phyloP scores from a whole-genome alignment of 352 stramenopile genomes.

The Phytophthora citrophthora region DNA sequence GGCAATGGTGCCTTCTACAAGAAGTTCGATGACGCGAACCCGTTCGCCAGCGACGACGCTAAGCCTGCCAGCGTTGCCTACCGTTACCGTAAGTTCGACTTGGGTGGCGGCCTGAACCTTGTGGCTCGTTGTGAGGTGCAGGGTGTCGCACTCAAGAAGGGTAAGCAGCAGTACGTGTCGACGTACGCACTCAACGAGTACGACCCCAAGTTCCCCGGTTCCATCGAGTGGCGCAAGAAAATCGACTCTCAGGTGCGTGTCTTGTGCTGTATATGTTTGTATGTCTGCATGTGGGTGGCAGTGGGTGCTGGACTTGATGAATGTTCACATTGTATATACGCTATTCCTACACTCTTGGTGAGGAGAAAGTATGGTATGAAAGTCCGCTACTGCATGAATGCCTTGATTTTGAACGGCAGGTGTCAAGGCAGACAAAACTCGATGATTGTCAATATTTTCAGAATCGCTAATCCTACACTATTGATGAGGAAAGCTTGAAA shows the following conservation, averaged over 20 bases:
- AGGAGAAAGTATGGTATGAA: conserved; percentile 48
- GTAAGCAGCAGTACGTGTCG: conserved; percentile 93
- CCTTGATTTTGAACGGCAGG: conserved; percentile 6
- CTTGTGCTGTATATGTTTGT: conserved; percentile 20
- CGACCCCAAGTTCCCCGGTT: conserved; percentile 90
- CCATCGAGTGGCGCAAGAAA: conserved; percentile 96
- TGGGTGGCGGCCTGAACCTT: conserved; percentile 90
- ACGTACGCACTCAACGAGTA: conserved; percentile 98
- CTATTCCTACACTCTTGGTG: conserved; percentile 67
- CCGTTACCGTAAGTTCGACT: conserved; percentile 96
- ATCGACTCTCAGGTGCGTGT: conserved; percentile 92
- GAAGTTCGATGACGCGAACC: conserved; percentile 88
- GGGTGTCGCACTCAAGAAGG: conserved; percentile 87
- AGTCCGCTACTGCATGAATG: conserved; percentile 31
- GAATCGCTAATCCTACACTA: conserved; percentile 40
- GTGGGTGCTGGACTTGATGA: conserved; percentile 66
- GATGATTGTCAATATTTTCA: conserved; percentile 29
- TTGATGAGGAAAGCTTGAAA: conserved; percentile 30
- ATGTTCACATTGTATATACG: conserved; percentile 65
- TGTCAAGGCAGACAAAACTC: conserved; percentile 9
- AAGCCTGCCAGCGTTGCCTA: conserved; percentile 95
- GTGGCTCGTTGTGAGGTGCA: conserved; percentile 97
- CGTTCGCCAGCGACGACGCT: conserved; percentile 94
- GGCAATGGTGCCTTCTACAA: conserved; percentile 44
- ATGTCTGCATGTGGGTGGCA: conserved; percentile 19